Base-by-base conservation (phyloP, 2,329 filamentous ascomycete species). In the Elsinoe necatrix region DNA sequence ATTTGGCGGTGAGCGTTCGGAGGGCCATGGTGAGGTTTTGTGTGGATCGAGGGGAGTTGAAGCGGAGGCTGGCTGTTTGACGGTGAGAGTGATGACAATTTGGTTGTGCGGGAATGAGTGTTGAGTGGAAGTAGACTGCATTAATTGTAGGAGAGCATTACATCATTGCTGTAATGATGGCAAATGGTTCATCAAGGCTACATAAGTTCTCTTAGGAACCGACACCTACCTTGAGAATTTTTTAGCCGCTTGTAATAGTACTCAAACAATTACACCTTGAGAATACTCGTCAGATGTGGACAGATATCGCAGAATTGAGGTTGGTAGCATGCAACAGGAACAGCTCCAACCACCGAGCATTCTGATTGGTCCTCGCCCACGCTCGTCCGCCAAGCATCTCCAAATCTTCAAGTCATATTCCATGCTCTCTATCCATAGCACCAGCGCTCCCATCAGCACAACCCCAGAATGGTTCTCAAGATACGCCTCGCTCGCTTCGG, bases 401-500 rank as follows among this genome's bases (percentile, higher is more conserved):
- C 27, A 47, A 45, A 45, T 47, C 42, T 48, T 48, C 39, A 9
- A 29, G 16, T 14, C 29, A 12, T 11, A 12, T 14, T 8, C 25
- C 37, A 18, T 29, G 9, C 27, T 9, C 27, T 29, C 27, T 29
- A 29, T 29, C n/a, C 9, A 29, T 9, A 29, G 9, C 27, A 29
- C 9, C 27, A 29, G 4, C 27, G 9, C 27, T 16, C 52, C 8
- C 27, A 12, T 8, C 52, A 11, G 12, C 21, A n/a, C 35, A 31
- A 11, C 8, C 52, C n/a, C 25, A 20, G 9, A 8, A 3, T 98
- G 93, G 92, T 97, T 61, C 80, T 98, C 67, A 87, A 87, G 71
- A 93, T 98, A 72, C 86, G 93, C 59, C 84, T 98, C 65, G 88
- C 93, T 65, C 91, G 93, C 71, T 95, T 97, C 71, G 90, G 91